Conservation (phyloP, 495 filamentous ascomycete genomes). For the Penicillium odoratum region DNA sequence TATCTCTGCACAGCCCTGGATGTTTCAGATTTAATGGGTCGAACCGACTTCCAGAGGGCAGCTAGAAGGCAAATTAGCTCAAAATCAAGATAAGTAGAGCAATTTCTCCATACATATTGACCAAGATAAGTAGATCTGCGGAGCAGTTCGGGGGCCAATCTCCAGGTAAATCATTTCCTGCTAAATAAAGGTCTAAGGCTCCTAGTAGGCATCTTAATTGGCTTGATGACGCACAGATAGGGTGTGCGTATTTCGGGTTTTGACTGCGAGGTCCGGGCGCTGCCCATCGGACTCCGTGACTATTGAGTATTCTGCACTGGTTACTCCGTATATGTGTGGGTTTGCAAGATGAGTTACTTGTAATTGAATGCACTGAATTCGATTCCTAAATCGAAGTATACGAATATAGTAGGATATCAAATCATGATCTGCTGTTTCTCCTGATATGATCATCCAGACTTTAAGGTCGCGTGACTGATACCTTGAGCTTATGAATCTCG, state of each 20-base stretch:
- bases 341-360: neutral
- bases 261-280: neutral
- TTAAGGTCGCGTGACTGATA: no score
- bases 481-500: neutral
- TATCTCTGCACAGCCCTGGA: neutral
- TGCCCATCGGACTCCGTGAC: neutral
- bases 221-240: neutral
- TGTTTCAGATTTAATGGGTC: neutral
- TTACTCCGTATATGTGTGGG: neutral
- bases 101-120: neutral
- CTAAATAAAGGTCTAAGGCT: neutral
- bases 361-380: neutral
- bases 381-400: neutral
- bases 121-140: neutral
- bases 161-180: neutral
- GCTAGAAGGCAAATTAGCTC: neutral
- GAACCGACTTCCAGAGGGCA: neutral
- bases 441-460: no score
- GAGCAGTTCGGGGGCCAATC: neutral
- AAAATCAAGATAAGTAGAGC: neutral
- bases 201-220: neutral
- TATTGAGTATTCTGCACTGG: no score
- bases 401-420: no score
- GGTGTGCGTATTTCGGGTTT: neutral
- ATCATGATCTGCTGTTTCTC: no score